Conservation (phyloP, 2,329 filamentous ascomycete species). For the Monosporascus sp. region DNA sequence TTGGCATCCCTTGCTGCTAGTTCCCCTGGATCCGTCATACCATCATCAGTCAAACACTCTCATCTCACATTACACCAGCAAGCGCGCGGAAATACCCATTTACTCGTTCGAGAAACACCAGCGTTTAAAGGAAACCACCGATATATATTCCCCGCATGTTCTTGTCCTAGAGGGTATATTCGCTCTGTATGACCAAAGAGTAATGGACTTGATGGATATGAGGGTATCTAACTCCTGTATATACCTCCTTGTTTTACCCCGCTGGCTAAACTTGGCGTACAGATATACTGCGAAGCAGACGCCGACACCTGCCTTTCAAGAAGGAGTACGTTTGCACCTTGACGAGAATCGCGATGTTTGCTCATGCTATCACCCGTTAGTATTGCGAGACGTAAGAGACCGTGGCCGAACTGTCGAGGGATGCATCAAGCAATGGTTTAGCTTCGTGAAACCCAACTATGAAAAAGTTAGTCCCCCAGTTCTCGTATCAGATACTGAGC, state of each 20-base stretch:
- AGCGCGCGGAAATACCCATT: conserved; percentile 83
- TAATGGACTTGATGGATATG: conserved; percentile 85
- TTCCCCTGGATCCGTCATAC: not conserved
- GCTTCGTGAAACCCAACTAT: conserved; percentile 94
- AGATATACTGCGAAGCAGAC: conserved; percentile 96
- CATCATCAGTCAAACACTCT: not conserved
- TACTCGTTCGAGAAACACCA: conserved; percentile 95
- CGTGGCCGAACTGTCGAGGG: conserved; percentile 89
- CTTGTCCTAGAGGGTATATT: conserved; percentile 95
- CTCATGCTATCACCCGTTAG: conserved; percentile 34
- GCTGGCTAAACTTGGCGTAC: not conserved
- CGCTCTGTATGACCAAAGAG: conserved; percentile 81
- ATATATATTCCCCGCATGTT: conserved; percentile 94
- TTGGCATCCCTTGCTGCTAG: conserved; percentile 1
- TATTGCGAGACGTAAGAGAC: conserved; percentile 82
- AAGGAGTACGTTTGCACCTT: conserved; percentile 57
- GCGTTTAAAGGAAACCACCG: conserved; percentile 71
- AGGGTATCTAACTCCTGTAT: conserved; percentile 49
- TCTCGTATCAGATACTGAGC: not conserved
- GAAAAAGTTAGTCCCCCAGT: conserved; percentile 51
- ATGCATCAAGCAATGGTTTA: conserved; percentile 97
- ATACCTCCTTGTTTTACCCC: not conserved
- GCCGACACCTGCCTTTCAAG: conserved; percentile 88
- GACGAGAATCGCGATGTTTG: conserved; percentile 11
- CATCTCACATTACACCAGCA: conserved; percentile 41